These are phyloP conservation scores for Colletotrichum siamense DNA, from an alignment of 2,329 filamentous ascomycete genomes.

Conservation along the genomic window DNA sequence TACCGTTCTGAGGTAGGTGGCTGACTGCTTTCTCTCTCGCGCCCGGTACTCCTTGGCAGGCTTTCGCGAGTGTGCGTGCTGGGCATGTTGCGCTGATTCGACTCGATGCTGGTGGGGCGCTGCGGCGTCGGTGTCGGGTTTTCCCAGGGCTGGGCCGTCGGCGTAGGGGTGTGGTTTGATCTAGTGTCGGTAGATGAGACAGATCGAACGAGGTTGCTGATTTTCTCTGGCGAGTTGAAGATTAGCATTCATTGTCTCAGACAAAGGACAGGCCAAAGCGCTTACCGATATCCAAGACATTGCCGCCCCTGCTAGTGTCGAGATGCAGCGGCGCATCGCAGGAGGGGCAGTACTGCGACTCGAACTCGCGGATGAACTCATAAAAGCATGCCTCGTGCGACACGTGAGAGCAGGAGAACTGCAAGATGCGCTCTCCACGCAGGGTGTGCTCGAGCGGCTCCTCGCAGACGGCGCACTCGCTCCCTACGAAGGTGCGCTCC, in stretches of 20 bases:
- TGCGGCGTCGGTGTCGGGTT: conserved; percentile 56
- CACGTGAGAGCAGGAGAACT: conserved; percentile 96
- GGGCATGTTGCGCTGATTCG: conserved; percentile 38
- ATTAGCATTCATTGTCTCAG: conserved; percentile 14
- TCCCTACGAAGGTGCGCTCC: conserved; percentile 94
- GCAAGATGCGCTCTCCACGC: conserved; percentile 89
- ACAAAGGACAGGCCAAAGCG: neutral
- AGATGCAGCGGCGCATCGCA: conserved; percentile 91
- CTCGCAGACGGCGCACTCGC: conserved; percentile 94
- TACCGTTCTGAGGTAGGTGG: conserved; percentile 49
- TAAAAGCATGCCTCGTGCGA: conserved; percentile 99
- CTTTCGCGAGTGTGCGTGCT: conserved; percentile 42
- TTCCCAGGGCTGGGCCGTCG: conserved; percentile 74
- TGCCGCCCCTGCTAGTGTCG: conserved; percentile 91
- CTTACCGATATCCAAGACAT: conserved; percentile 88
- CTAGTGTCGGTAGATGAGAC: conserved; percentile 71
- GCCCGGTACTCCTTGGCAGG: conserved; percentile 38
- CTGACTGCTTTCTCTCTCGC: conserved; percentile 56
- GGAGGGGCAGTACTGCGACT: conserved; percentile 91
- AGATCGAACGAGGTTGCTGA: conserved; percentile 90
- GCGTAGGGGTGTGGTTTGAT: conserved; percentile 56
- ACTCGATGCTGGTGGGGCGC: conserved; percentile 57
- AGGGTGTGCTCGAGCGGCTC: conserved; percentile 96
- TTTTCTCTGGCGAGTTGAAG: conserved; percentile 72
- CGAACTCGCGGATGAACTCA: conserved; percentile 94